These are phyloP conservation scores for Micractinium conductrix DNA, from an alignment of 139 green algal species.

Conservation along the genomic window DNA sequence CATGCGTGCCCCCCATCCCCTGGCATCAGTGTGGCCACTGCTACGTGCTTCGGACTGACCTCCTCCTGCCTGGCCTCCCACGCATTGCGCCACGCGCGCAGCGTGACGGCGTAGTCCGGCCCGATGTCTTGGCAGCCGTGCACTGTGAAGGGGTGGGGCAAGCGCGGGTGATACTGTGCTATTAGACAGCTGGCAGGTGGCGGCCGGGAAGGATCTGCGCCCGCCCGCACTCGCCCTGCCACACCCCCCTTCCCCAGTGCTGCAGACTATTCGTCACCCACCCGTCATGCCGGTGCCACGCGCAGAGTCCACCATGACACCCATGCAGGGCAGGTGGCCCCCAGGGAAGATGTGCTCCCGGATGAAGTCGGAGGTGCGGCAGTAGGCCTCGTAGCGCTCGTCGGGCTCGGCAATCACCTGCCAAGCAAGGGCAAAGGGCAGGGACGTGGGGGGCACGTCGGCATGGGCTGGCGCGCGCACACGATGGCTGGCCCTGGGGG, in stretches of 20 bases:
- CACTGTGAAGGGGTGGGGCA: slow-evolving; percentile 24
- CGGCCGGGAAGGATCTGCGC: too few relatives aligned
- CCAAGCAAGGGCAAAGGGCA: too few relatives aligned
- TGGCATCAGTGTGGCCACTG: too few relatives aligned
- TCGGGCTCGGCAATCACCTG: slow-evolving; percentile 80
- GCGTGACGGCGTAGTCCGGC: slow-evolving; percentile 89
- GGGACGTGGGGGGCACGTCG: too few relatives aligned
- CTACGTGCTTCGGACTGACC: too few relatives aligned
- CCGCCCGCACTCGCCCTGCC: too few relatives aligned
- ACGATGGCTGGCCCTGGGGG: too few relatives aligned
- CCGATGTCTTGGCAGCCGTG: slow-evolving; percentile 82
- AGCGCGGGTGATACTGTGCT: too few relatives aligned
- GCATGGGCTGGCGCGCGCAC: too few relatives aligned
- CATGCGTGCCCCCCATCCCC: too few relatives aligned
- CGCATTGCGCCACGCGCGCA: slow-evolving; percentile 75
- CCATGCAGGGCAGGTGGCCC: slow-evolving; percentile 85
- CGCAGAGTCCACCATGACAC: slow-evolving; percentile 79
- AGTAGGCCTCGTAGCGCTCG: slow-evolving; percentile 90
- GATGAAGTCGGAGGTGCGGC: slow-evolving; percentile 93
- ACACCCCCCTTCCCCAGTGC: too few relatives aligned
- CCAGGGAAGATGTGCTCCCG: slow-evolving; percentile 98
- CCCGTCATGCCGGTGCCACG: slow-evolving; percentile 55
- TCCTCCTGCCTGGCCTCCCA: slow-evolving; percentile 62
- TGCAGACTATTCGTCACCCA: too few relatives aligned
- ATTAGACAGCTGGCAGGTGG: background rate